Percentiles rank a stretch among this genome's conserved stretches.
phyloP scores from a whole-genome alignment of 2,329 filamentous ascomycete genomes.

The Atkinsonella hypoxylon region DNA sequence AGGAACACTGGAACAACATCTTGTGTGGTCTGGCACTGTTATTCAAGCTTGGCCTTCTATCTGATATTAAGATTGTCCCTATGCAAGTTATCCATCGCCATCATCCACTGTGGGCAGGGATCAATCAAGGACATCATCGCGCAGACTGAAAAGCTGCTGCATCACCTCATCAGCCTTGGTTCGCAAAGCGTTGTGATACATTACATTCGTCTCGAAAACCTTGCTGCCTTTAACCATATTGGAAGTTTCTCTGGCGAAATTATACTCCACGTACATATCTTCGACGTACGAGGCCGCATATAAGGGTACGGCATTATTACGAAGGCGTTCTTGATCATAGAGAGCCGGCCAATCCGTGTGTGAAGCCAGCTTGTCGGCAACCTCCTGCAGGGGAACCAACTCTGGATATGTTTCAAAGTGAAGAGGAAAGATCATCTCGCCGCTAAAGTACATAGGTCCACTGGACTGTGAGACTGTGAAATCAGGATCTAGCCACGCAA shows the following conservation, averaged over 20 bases:
- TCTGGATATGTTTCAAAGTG: constrained; percentile 75
- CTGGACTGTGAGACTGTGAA: constrained; percentile 14
- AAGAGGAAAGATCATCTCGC: constrained; percentile 85
- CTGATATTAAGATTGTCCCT: not conserved
- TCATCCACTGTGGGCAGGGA: not conserved
- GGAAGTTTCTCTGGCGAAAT: constrained; percentile 62
- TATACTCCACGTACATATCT: constrained; percentile 86
- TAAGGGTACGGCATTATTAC: constrained; percentile 68
- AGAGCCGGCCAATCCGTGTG: constrained; percentile 60
- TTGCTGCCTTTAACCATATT: constrained; percentile 62
- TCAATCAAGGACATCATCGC: constrained; percentile 55
- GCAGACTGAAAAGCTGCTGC: constrained; percentile 60
- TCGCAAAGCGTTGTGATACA: constrained; percentile 79
- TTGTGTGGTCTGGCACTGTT: not conserved
- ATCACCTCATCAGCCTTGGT: constrained; percentile 65
- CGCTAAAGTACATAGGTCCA: constrained; percentile 63
- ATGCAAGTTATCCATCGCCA: not conserved
- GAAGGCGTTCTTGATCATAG: constrained; percentile 64
- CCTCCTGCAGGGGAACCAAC: constrained; percentile 53
- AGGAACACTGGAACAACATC: not conserved
- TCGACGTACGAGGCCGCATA: constrained; percentile 76
- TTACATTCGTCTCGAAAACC: constrained; percentile 71
- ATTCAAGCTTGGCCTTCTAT: not conserved
- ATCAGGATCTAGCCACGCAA: constrained; percentile 35
- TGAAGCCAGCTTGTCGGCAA: constrained; percentile 58